Evolutionary conservation across 2,329 filamentous ascomycete species (phyloP), one percentile per base, ranked within the genome.

Genomic region (Didymella exigua): DNA sequence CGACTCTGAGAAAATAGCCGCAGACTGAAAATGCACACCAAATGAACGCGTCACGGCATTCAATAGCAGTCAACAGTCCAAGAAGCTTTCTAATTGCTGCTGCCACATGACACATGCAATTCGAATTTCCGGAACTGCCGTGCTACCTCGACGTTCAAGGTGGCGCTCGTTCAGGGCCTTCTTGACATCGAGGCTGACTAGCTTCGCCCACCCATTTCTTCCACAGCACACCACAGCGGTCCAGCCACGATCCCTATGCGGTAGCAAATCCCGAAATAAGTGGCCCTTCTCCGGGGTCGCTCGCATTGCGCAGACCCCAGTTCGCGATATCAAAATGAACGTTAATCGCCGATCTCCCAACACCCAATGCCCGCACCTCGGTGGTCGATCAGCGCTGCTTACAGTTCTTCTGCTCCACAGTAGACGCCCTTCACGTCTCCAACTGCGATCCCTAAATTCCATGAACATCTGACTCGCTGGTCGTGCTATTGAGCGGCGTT

Each of bases 331-430:
- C 16, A 29, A 45, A 27, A 16, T n/a, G 23, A 38, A 49, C 36
- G 34, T 37, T 37, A 30, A 55, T 50, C 52, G 52, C 34, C 52
- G 52, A 55, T 50, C 41, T 31, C 4, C 21, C 27, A 44, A 14
- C 29, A 36, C 41, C 34, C 41, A 34, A 29, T 29, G 40, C 41
- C 41, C 31, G 27, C 29, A 24, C 29, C 33, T 55, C 41, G 41
- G 52, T 50, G 43, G 46, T 46, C 47, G 52, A 50, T 50, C 46
- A 50, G 36, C 51, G 31, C 45, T 23, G 14, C 31, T 24, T 11
- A 16, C 36, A 36, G 24, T 54, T 40, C 34, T 45, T 36, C 21
- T 49, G 27, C 33, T 24, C 36, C 30, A 48, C 21, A n/a, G 18
- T 21, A 16, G 23, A 9, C 38, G 31, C 44, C 30, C 26, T 24